phyloP scores from a whole-genome alignment of 768 basidiomycete species.

The Tricholoma matsutake region DNA sequence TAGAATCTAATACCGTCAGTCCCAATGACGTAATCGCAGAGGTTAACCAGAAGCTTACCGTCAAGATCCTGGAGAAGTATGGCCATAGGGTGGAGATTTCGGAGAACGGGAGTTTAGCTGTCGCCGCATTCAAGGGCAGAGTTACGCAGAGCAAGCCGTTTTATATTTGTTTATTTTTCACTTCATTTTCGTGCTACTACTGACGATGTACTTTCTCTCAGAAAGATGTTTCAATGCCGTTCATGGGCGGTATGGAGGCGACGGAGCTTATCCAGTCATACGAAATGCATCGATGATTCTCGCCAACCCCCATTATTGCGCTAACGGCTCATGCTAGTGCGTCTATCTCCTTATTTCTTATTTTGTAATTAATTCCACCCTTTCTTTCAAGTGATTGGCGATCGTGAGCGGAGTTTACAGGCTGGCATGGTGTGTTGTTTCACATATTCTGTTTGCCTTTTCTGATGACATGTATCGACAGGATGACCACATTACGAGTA shows the following conservation, averaged over 20 bases:
- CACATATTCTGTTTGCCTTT: not conserved
- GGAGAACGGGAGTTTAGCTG: slow-evolving; percentile 67
- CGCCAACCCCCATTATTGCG: slow-evolving; percentile 89
- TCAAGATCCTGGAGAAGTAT: slow-evolving; percentile 84
- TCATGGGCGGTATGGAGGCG: slow-evolving; percentile 99
- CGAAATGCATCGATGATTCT: no score
- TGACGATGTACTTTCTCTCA: no score
- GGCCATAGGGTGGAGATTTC: no score
- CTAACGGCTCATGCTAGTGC: slow-evolving; percentile 94
- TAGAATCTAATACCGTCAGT: slow-evolving; percentile 92
- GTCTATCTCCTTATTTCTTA: slow-evolving; percentile 28
- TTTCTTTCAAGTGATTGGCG: no score
- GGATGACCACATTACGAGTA: slow-evolving; percentile 83
- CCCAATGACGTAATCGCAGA: no score
- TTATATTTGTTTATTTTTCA: slow-evolving; percentile 67
- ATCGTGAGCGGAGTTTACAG: slow-evolving; percentile 47
- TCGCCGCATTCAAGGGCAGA: slow-evolving; percentile 82
- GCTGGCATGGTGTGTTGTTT: slow-evolving; percentile 40
- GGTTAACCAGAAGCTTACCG: slow-evolving; percentile 86
- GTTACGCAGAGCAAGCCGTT: slow-evolving; percentile 71
- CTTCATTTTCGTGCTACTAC: not conserved
- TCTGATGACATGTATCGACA: slow-evolving; percentile 9
- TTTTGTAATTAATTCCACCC: slow-evolving; percentile 43
- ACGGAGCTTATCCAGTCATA: slow-evolving; percentile 88
- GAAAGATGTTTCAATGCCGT: slow-evolving; percentile 69